These are phyloP conservation scores for Sanghuangporus sanghuang DNA, from an alignment of 1,284 basidiomycete species.

Conservation along the genomic window DNA sequence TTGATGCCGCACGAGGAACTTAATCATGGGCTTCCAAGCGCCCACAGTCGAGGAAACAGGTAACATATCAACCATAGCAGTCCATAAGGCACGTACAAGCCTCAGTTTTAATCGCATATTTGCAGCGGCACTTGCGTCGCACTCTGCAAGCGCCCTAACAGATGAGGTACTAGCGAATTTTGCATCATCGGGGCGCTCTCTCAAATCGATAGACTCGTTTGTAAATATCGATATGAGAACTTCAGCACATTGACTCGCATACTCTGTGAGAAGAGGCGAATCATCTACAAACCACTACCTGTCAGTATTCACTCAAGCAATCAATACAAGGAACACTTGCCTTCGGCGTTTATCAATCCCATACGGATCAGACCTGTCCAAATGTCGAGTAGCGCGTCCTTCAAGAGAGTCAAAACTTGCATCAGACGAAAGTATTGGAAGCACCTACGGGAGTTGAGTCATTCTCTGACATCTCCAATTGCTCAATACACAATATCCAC, in stretches of 20 bases:
- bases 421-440: slow-evolving; percentile 1
- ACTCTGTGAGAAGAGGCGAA: slow-evolving; percentile 29
- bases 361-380: slow-evolving; percentile 39
- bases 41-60: slow-evolving; percentile 35
- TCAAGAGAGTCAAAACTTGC: neutral
- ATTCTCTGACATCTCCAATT: slow-evolving; percentile 36
- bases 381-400: slow-evolving; percentile 35
- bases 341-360: slow-evolving; percentile 24
- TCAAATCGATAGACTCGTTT: slow-evolving; percentile 46
- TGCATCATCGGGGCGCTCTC: neutral
- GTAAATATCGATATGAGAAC: slow-evolving; percentile 47
- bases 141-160: neutral
- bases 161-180: neutral
- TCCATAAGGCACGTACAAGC: slow-evolving; percentile 53
- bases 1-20: slow-evolving; percentile 44
- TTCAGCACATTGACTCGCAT: slow-evolving; percentile 37
- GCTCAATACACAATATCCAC: slow-evolving; percentile 48
- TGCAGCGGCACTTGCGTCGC: slow-evolving; percentile 26
- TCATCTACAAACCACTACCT: slow-evolving; percentile 20
- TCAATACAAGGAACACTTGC: neutral
- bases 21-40: slow-evolving; percentile 41
- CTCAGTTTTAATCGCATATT: slow-evolving; percentile 44
- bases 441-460: slow-evolving; percentile 37
- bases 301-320: neutral
- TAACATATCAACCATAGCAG: slow-evolving; percentile 36